These are phyloP conservation scores for Kwoniella heveanensis DNA, from an alignment of 768 basidiomycete genomes.

Conservation along the genomic window DNA sequence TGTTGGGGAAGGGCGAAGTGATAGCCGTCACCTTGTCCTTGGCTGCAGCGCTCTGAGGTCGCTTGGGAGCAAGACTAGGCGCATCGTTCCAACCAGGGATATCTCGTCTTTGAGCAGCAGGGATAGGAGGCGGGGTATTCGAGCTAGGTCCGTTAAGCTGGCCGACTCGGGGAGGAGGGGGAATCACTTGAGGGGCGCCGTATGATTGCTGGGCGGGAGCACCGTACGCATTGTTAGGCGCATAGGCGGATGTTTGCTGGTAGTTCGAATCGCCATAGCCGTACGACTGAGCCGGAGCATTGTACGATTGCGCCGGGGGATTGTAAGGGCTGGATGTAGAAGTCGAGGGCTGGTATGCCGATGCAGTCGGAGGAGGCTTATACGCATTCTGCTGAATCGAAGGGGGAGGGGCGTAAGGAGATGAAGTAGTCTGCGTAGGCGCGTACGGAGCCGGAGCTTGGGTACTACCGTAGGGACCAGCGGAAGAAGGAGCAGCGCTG, in stretches of 20 bases:
- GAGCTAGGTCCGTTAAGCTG: slow-evolving; percentile 59
- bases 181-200: slow-evolving; percentile 42
- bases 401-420: slow-evolving; percentile 7
- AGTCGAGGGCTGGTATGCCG: slow-evolving; percentile 22
- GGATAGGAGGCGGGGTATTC: slow-evolving; percentile 58
- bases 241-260: slow-evolving; percentile 12
- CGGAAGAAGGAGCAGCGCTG: slow-evolving; percentile 5
- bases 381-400: slow-evolving; percentile 14
- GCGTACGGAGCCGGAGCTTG: slow-evolving; percentile 18
- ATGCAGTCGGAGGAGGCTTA: slow-evolving; percentile 10
- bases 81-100: slow-evolving; percentile 93
- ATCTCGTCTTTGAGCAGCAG: slow-evolving; percentile 65
- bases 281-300: slow-evolving; percentile 18
- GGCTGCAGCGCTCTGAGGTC: slow-evolving; percentile 63
- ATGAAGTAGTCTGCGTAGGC: slow-evolving; percentile 8
- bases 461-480: slow-evolving; percentile 6
- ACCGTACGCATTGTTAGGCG: slow-evolving; percentile 39
- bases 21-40: slow-evolving; percentile 71
- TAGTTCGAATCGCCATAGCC: slow-evolving; percentile 15
- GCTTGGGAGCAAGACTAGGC: slow-evolving; percentile 61
- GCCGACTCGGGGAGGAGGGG: slow-evolving; percentile 55
- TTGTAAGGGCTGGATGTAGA: slow-evolving; percentile 14
- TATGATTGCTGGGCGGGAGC: slow-evolving; percentile 35
- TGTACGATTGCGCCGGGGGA: slow-evolving; percentile 7
- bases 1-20: slow-evolving; percentile 77